A percentile compares a stretch with the other conserved stretches of the same genome.
These are phyloP conservation scores for Phytophthora cryptogea DNA, from an alignment of 352 stramenopile genomes.

Conservation along the genomic window DNA sequence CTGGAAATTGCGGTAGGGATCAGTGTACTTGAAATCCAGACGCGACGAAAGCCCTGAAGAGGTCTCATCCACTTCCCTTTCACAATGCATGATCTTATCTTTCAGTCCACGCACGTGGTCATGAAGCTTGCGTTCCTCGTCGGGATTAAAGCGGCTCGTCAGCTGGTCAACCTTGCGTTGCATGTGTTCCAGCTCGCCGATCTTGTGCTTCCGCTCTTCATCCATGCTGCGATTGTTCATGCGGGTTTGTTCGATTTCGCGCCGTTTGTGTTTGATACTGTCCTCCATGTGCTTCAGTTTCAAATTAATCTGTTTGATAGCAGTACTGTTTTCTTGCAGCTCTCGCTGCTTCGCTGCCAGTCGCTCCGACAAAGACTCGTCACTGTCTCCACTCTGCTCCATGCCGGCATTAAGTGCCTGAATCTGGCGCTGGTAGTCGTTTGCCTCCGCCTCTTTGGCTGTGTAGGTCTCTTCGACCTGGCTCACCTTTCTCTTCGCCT, in stretches of 20 bases:
- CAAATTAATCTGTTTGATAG: constrained; percentile 92
- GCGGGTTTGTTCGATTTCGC: constrained; percentile 69
- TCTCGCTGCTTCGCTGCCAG: constrained; percentile 81
- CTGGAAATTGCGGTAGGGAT: constrained; percentile 95
- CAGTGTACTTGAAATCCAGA: constrained; percentile 96
- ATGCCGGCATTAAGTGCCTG: constrained; percentile 88
- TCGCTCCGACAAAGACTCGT: constrained; percentile 78
- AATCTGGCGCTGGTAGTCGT: constrained; percentile 83
- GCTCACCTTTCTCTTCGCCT: constrained; percentile 67
- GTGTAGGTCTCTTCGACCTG: constrained; percentile 50
- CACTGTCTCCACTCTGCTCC: constrained; percentile 70
- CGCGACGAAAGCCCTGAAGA: constrained; percentile 94
- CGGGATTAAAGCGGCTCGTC: constrained; percentile 72
- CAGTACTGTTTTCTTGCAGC: constrained; percentile 77
- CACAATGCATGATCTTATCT: constrained; percentile 63
- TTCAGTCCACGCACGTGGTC: constrained; percentile 64
- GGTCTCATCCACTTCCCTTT: constrained; percentile 93
- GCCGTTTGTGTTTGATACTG: constrained; percentile 77
- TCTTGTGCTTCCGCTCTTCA: constrained; percentile 66
- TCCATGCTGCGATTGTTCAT: constrained; percentile 79
- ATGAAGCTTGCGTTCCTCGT: constrained; percentile 71
- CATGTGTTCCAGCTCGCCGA: constrained; percentile 69
- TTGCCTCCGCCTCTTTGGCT: constrained; percentile 65
- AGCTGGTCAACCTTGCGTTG: constrained; percentile 56
- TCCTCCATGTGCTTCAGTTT: constrained; percentile 94